phyloP scores from a whole-genome alignment of 1,284 basidiomycete species.

The Albatrellus sp. region DNA sequence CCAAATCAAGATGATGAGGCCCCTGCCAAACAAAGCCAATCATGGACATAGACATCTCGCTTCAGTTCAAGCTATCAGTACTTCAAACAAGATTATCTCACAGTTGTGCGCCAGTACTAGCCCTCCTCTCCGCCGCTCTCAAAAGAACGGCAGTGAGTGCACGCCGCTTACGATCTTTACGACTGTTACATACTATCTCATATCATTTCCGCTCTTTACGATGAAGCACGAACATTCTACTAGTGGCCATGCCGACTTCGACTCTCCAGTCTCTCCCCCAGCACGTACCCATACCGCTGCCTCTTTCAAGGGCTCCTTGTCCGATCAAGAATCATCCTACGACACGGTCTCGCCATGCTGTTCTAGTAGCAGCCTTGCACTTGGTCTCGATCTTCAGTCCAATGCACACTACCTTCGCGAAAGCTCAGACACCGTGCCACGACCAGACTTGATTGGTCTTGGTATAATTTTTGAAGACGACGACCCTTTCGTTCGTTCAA shows the following conservation, averaged over 20 bases:
- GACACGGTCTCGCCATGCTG: not conserved
- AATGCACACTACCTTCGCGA: slow-evolving; percentile 17
- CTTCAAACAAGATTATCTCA: not conserved
- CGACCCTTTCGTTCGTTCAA: slow-evolving; percentile 5
- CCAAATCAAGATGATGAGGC: slow-evolving; percentile 12
- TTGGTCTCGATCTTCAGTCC: slow-evolving; percentile 22
- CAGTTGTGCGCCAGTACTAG: not conserved
- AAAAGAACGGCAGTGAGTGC: not conserved
- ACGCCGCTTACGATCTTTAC: not conserved
- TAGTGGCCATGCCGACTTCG: slow-evolving; percentile 4
- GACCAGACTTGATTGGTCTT: slow-evolving; percentile 13
- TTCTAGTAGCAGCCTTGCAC: not conserved
- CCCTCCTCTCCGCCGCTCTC: not conserved
- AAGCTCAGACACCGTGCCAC: not conserved
- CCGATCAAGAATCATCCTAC: slow-evolving; percentile 11
- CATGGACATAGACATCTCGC: not conserved
- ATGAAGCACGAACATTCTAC: slow-evolving; percentile 13
- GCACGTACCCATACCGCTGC: slow-evolving; percentile 8
- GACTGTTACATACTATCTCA: not conserved
- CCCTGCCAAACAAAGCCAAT: slow-evolving; percentile 11
- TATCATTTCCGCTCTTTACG: not conserved
- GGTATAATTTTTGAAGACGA: slow-evolving; percentile 15
- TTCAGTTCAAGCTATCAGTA: not conserved
- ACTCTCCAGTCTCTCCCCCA: slow-evolving; percentile 8
- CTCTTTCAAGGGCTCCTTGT: slow-evolving; percentile 11